A percentile compares a stretch with the other conserved stretches of the same genome.
phyloP scores from a whole-genome alignment of 805 yeast species.

The Wickerhamiella azyma region DNA sequence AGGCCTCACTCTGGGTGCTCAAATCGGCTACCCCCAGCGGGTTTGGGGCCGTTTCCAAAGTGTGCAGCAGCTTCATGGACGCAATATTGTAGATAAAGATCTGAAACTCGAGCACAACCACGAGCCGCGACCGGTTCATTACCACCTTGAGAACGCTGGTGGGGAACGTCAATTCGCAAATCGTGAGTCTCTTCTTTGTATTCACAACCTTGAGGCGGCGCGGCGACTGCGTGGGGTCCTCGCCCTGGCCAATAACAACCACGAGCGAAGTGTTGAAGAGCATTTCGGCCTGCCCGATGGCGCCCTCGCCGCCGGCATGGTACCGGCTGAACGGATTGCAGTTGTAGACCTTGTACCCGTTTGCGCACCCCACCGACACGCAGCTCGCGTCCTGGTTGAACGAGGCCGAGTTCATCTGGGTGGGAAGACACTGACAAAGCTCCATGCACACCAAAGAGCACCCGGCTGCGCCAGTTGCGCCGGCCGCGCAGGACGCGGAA shows the following conservation, averaged over 20 bases:
- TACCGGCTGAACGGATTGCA: constrained; percentile 80
- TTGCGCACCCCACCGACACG: constrained; percentile 56
- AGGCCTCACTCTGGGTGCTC: constrained; percentile 5
- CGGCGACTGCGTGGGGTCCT: constrained; percentile 50
- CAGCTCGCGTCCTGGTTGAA: constrained; percentile 88
- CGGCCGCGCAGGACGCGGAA: background rate
- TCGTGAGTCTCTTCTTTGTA: constrained; percentile 51
- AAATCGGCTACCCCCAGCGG: constrained; percentile 27
- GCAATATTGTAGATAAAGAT: constrained; percentile 80
- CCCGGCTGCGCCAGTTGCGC: no score
- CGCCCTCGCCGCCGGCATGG: constrained; percentile 34
- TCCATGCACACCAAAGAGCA: no score
- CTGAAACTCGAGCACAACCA: constrained; percentile 68
- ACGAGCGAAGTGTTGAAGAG: constrained; percentile 75
- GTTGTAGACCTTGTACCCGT: constrained; percentile 61
- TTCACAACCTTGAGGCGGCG: constrained; percentile 70
- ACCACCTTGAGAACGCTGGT: constrained; percentile 56
- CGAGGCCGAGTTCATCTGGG: constrained; percentile 35
- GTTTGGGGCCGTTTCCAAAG: constrained; percentile 45
- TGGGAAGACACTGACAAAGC: no score
- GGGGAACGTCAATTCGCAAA: constrained; percentile 84
- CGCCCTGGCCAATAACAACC: constrained; percentile 71
- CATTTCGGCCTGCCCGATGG: constrained; percentile 62
- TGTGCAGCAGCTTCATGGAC: constrained; percentile 69
- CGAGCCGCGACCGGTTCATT: constrained; percentile 68